Evolutionary conservation across 805 yeast species (phyloP).

Genomic region (Starmerella bacillaris): DNA sequence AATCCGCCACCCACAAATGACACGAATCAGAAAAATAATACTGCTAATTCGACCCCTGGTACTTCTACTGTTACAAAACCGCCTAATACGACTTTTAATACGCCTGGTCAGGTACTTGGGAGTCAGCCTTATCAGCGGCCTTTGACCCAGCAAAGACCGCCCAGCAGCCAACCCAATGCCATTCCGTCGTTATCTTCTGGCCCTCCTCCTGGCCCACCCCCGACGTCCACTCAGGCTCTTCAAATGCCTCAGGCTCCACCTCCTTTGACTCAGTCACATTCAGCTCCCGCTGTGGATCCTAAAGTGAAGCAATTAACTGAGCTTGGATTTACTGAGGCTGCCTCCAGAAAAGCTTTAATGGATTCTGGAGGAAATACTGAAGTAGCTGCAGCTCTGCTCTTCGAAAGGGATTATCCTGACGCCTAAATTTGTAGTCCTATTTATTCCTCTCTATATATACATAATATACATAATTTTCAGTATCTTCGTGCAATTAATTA

Average conservation of each 20-base stretch:
- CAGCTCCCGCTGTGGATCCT: constrained; percentile 1
- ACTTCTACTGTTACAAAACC: too few relatives aligned
- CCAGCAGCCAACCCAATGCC: neutral
- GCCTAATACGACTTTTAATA: too few relatives aligned
- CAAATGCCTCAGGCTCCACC: neutral
- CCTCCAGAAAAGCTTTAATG: constrained; percentile 47
- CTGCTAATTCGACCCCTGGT: neutral
- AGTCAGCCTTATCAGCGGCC: too few relatives aligned
- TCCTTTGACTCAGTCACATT: neutral
- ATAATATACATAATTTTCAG: too few relatives aligned
- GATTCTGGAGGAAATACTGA: constrained; percentile 65
- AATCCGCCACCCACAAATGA: neutral
- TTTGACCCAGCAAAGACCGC: too few relatives aligned
- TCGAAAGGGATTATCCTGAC: constrained; percentile 18
- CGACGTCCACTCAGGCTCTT: neutral
- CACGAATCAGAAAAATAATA: neutral
- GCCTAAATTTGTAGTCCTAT: too few relatives aligned
- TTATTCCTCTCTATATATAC: too few relatives aligned
- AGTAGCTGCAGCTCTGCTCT: constrained; percentile 65
- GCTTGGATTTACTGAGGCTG: constrained; percentile 52
- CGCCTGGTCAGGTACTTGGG: too few relatives aligned
- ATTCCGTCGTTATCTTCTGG: neutral
- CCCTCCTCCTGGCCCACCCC: neutral
- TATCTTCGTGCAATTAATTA: too few relatives aligned
- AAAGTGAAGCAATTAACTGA: constrained; percentile 33